Conservation (phyloP, 192 early-diverging fungal species). For the Backusella mclennaniae region DNA sequence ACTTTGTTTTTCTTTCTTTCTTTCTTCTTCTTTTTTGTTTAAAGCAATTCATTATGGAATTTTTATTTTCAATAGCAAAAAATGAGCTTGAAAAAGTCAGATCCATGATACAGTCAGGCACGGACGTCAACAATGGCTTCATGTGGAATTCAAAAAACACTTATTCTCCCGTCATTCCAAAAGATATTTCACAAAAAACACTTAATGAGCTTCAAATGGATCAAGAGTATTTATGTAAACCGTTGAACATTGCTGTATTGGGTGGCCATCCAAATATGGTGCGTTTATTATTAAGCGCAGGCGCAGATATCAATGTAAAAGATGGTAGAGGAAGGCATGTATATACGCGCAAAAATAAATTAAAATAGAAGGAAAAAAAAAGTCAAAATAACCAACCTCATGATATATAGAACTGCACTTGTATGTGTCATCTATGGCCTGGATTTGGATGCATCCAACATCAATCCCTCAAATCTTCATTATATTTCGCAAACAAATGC, state of each 20-base stretch:
- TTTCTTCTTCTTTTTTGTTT: not conserved
- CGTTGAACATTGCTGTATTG: conserved; percentile 58
- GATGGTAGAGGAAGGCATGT: conserved; percentile 64
- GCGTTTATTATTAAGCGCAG: conserved; percentile 48
- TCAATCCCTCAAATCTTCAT: conserved; percentile 54
- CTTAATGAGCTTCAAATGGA: conserved; percentile 33
- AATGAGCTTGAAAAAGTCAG: conserved; percentile 40
- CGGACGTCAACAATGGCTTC: conserved; percentile 45
- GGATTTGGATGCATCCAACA: conserved; percentile 47
- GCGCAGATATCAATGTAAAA: conserved; percentile 55
- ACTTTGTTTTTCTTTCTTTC: not conserved
- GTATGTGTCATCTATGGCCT: conserved; percentile 64
- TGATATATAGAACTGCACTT: conserved; percentile 49
- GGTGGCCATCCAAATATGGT: conserved; percentile 59
- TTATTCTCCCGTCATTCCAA: conserved; percentile 38
- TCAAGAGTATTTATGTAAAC: conserved; percentile 47
- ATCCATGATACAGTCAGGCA: conserved; percentile 37
- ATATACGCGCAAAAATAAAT: not conserved
- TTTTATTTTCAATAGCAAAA: conserved; percentile 38
- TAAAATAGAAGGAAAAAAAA: not conserved
- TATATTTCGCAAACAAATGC: conserved; percentile 52
- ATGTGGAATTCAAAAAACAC: conserved; percentile 42
- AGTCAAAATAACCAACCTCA: not conserved
- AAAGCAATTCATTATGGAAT: conserved; percentile 34
- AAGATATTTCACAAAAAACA: conserved; percentile 23